Conservation (phyloP, 352 stramenopile species). For the Globisporangium nagaii region DNA sequence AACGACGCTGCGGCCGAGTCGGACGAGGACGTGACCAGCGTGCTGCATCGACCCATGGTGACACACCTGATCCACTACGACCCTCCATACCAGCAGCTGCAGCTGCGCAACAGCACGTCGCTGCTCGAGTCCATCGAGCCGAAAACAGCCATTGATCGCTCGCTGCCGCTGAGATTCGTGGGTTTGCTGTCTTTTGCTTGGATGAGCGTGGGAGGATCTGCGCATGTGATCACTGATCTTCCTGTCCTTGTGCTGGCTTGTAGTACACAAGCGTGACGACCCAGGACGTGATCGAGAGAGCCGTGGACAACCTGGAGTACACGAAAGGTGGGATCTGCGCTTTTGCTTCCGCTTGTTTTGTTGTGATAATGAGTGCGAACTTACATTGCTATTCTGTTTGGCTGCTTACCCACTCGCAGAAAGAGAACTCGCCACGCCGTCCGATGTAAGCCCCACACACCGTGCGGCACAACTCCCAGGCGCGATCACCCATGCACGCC, state of each 20-base stretch:
- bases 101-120: conserved; percentile 24
- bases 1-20: conserved; percentile 17
- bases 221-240: no score
- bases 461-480: background rate
- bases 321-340: conserved; percentile 23
- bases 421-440: conserved; percentile 31
- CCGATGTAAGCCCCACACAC: conserved; percentile 33
- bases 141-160: background rate
- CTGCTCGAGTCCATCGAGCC: conserved; percentile 49
- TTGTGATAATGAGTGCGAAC: background rate
- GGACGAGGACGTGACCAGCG: conserved; percentile 18
- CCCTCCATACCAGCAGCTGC: conserved; percentile 37
- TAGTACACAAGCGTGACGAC: background rate
- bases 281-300: conserved; percentile 22
- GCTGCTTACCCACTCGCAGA: conserved; percentile 26
- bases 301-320: conserved; percentile 40
- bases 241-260: background rate
- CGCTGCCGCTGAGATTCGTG: background rate
- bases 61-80: conserved; percentile 21
- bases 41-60: conserved; percentile 21
- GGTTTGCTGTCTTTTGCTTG: background rate
- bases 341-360: background rate
- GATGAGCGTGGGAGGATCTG: no score
- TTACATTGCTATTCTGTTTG: background rate
- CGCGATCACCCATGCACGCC: background rate